A percentile compares a stretch with the other conserved stretches of the same genome.
These are phyloP conservation scores for Cyberlindnera meyerae DNA, from an alignment of 805 yeast genomes.

Conservation along the genomic window DNA sequence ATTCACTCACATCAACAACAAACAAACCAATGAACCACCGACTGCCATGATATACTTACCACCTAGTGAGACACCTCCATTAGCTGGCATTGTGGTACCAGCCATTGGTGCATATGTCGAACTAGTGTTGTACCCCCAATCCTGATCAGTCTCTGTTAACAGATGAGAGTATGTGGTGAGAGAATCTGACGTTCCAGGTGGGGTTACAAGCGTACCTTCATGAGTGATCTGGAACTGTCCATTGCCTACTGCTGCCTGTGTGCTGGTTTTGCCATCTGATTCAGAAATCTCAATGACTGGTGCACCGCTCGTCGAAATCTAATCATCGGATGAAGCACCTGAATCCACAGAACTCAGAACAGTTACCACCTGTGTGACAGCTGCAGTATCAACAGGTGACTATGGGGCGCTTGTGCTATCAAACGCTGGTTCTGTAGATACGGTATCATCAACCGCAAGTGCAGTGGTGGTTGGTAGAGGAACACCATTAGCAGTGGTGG, in stretches of 20 bases:
- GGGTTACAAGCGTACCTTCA: slow-evolving; percentile 3
- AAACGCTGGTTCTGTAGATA: too few species aligned
- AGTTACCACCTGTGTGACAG: slow-evolving; percentile 12
- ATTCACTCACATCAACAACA: too few species aligned
- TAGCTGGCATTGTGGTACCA: slow-evolving; percentile 8
- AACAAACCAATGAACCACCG: slow-evolving; percentile 1
- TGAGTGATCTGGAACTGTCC: slow-evolving; percentile 9
- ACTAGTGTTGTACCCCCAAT: slow-evolving; percentile 9
- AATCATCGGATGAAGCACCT: not conserved
- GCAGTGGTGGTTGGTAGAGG: slow-evolving; percentile 16
- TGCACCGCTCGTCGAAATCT: not conserved
- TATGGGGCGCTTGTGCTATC: too few species aligned
- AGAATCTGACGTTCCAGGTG: slow-evolving; percentile 7
- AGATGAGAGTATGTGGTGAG: slow-evolving; percentile 2
- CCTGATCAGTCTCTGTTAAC: slow-evolving; percentile 8
- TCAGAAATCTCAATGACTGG: not conserved
- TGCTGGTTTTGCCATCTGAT: not conserved
- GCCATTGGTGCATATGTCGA: slow-evolving; percentile 11
- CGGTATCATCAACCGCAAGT: too few species aligned
- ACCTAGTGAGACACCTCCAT: not conserved
- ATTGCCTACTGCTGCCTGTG: slow-evolving; percentile 4
- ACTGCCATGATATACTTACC: not conserved
- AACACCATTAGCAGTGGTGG: slow-evolving; percentile 5
- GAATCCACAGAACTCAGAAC: slow-evolving; percentile 6
- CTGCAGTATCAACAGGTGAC: slow-evolving; percentile 4